phyloP scores from a whole-genome alignment of 2,329 filamentous ascomycete genomes.

The Leptographium flavum region DNA sequence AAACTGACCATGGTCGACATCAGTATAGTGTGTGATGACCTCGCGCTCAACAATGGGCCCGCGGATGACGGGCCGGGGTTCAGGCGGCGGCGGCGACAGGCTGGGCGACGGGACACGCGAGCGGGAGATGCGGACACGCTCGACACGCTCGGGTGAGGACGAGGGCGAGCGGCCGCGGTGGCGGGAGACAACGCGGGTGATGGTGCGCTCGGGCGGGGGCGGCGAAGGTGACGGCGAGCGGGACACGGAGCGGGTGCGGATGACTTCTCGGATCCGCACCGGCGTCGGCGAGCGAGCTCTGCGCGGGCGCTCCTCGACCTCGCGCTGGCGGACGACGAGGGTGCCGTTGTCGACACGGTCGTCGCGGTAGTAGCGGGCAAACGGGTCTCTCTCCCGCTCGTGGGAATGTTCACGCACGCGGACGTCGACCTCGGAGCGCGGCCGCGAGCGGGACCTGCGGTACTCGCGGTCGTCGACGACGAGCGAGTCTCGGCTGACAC shows the following conservation, averaged over 20 bases:
- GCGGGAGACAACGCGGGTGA: constrained; percentile 26
- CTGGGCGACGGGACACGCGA: constrained; percentile 29
- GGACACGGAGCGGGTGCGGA: constrained; percentile 28
- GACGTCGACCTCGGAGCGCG: constrained; percentile 7
- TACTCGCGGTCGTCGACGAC: constrained; percentile 8
- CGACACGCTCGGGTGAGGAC: constrained; percentile 17
- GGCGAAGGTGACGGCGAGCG: constrained; percentile 18
- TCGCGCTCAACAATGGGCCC: constrained; percentile 76
- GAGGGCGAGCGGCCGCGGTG: constrained; percentile 27
- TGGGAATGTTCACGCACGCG: constrained; percentile 27
- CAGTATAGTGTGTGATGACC: constrained; percentile 75
- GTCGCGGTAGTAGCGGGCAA: constrained; percentile 37
- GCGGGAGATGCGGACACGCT: constrained; percentile 32
- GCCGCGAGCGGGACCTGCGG: background rate
- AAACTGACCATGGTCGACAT: constrained; percentile 69
- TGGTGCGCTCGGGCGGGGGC: constrained; percentile 11
- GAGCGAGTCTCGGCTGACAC: constrained; percentile 4
- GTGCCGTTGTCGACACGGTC: constrained; percentile 32
- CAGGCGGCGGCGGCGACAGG: constrained; percentile 29
- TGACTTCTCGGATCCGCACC: constrained; percentile 26
- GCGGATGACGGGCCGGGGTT: constrained; percentile 48
- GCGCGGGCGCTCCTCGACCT: constrained; percentile 31
- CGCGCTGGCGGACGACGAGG: constrained; percentile 39
- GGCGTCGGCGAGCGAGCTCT: constrained; percentile 25
- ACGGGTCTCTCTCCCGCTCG: constrained; percentile 26